Evolutionary conservation across 2,329 filamentous ascomycete species (phyloP), one percentile per base, ranked within the genome.

Genomic region (Penicillium sp.): DNA sequence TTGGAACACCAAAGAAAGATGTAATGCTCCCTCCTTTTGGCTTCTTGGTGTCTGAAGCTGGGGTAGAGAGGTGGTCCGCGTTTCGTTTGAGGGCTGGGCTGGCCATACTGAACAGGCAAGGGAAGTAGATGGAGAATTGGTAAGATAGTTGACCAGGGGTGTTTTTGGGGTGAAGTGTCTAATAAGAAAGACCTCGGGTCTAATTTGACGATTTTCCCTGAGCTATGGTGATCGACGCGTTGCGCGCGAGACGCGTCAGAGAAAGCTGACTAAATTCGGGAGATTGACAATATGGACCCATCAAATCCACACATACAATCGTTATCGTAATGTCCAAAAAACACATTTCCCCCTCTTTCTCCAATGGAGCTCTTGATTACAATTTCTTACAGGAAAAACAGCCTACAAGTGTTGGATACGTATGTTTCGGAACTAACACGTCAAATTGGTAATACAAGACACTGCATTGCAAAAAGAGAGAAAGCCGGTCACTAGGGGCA

Each of bases 1-100:
- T 90, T 6, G 91, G 87, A 19, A 84, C 81, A 14, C 86, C 84
- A 69, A 99, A 98, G 82, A 98, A 98, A 16, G 91, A 90, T 27
- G 88, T 93, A 70, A 99, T 96, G 78, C 82, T 92, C 60, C 82
- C 86, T 69, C 84, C 80, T 75, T 88, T 91, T 57, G 86, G 71
- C 73, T 92, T 93, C 74, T 93, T 93, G 46, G 81, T 69, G 44
- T 88, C 85, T 27, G 74, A 74, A 11, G 76, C 53, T 45, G 70
- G 57, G 31, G 56, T 69, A 6, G 75, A 64, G 22, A 80, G 69
- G 54, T 80, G 77, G 55, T 75, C 79, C 44, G 84, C 83, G 77
- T 90, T 90, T 65, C 89, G 87, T 77, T 91, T 91, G 61, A 86
- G 76, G 11, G 65, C 57, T 19, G 69, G 63, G 64, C 71, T 76